A percentile compares a stretch with the other conserved stretches of the same genome.
These are phyloP conservation scores for Kluyveromyces wickerhamii DNA, from an alignment of 805 yeast genomes.

Conservation along the genomic window DNA sequence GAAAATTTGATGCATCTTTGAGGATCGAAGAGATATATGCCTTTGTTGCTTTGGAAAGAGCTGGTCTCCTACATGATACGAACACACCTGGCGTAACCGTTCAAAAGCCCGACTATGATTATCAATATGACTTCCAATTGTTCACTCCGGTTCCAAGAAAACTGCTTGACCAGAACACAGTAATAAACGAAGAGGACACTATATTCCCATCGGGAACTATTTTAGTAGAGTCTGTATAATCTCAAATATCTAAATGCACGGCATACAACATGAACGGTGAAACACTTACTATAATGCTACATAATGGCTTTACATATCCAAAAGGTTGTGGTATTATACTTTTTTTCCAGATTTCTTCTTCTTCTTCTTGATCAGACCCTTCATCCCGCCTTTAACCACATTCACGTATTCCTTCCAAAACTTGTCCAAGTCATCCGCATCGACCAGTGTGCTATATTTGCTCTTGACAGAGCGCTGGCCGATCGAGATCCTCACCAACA, in stretches of 20 bases:
- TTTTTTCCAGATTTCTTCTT: conserved; percentile 42
- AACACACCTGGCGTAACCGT: conserved; percentile 13
- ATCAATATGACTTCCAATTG: conserved; percentile 42
- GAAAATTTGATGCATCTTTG: conserved; percentile 39
- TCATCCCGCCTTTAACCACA: conserved; percentile 60
- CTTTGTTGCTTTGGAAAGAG: conserved; percentile 47
- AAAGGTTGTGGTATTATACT: too few species aligned
- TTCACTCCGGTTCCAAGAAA: conserved; percentile 51
- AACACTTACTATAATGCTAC: neutral
- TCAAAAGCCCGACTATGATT: conserved; percentile 31
- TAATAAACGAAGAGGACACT: conserved; percentile 36
- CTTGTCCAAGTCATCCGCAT: conserved; percentile 47
- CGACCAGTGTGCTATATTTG: conserved; percentile 70
- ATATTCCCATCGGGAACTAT: conserved; percentile 62
- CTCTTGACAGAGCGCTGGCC: conserved; percentile 31
- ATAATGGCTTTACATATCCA: too few species aligned
- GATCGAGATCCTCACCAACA: conserved; percentile 53
- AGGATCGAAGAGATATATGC: conserved; percentile 62
- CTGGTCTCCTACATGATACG: conserved; percentile 20
- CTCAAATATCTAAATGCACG: conserved; percentile 2
- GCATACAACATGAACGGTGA: neutral
- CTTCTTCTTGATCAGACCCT: conserved; percentile 74
- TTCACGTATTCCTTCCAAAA: conserved; percentile 76
- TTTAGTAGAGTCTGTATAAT: conserved; percentile 36
- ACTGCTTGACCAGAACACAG: conserved; percentile 30